A percentile compares a stretch with the other conserved stretches of the same genome.
These are phyloP conservation scores for Penicillium fimorum DNA, from an alignment of 495 filamentous ascomycete species.

Conservation along the genomic window DNA sequence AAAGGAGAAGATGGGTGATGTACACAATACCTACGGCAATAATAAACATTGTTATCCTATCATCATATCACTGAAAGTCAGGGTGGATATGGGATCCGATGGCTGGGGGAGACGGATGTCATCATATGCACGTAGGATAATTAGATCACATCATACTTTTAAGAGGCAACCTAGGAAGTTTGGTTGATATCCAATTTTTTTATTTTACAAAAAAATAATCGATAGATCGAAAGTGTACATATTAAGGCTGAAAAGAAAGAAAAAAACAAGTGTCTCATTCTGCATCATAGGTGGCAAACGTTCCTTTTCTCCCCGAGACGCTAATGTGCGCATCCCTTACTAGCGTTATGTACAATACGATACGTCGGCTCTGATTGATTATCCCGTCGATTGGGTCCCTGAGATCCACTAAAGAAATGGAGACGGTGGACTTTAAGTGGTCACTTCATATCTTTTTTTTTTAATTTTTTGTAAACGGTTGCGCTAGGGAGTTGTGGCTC, in stretches of 20 bases:
- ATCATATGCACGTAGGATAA: constrained; percentile 20
- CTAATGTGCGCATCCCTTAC: constrained; percentile 27
- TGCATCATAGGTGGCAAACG: constrained; percentile 23
- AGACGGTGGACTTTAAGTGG: constrained; percentile 1
- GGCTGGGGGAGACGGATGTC: constrained; percentile 12
- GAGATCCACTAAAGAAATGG: constrained; percentile 13
- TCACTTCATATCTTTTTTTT: constrained; percentile 4
- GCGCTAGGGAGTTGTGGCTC: constrained; percentile 39
- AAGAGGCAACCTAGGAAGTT: not conserved
- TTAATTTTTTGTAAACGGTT: constrained; percentile 33
- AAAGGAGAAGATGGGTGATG: not conserved
- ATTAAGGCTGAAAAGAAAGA: not conserved
- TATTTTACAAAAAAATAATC: not conserved
- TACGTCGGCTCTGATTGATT: constrained; percentile 9
- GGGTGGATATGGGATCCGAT: not conserved
- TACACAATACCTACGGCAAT: not conserved
- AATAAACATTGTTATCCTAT: not conserved
- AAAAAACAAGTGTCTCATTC: constrained; percentile 4
- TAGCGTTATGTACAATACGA: constrained; percentile 14
- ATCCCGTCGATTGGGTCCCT: constrained; percentile 18
- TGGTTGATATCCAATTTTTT: not conserved
- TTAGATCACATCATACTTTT: constrained; percentile 19
- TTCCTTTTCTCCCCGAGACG: constrained; percentile 22
- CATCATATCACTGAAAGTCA: constrained; percentile 1
- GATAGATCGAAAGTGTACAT: constrained; percentile 1